Evolutionary conservation across 2,329 filamentous ascomycete species (phyloP).

Genomic region (Epichloe gansuensis): DNA sequence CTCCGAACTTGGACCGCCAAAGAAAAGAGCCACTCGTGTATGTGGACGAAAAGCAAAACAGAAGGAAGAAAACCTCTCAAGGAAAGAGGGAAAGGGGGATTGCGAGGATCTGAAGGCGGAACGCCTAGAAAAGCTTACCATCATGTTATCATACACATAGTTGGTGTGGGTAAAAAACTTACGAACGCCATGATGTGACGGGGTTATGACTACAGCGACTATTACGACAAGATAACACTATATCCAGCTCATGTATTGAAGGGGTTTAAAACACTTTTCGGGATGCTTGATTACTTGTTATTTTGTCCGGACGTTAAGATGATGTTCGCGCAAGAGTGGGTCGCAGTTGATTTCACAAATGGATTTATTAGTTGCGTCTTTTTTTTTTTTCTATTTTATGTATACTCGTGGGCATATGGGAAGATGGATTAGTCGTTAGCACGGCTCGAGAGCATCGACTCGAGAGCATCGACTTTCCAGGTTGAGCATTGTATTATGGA

Average conservation of each 20-base stretch:
- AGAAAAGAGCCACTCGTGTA: background rate
- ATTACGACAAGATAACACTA: background rate
- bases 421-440: background rate
- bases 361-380: background rate
- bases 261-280: background rate
- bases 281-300: background rate
- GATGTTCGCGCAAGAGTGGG: background rate
- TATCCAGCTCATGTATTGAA: background rate
- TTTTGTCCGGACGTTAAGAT: background rate
- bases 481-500: slow-evolving; percentile 9
- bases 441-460: background rate
- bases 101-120: no score
- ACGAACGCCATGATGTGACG: slow-evolving; percentile 7
- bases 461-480: background rate
- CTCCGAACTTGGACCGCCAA: background rate
- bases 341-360: background rate
- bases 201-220: slow-evolving; percentile 5
- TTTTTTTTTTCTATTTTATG: background rate
- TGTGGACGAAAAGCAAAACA: background rate
- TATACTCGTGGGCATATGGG: background rate
- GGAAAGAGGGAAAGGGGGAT: background rate
- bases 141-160: background rate
- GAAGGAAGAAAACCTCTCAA: background rate
- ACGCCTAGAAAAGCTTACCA: background rate
- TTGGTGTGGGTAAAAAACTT: background rate